phyloP scores from a whole-genome alignment of 2,329 filamentous ascomycete genomes.

The Bretziella fagacearum region DNA sequence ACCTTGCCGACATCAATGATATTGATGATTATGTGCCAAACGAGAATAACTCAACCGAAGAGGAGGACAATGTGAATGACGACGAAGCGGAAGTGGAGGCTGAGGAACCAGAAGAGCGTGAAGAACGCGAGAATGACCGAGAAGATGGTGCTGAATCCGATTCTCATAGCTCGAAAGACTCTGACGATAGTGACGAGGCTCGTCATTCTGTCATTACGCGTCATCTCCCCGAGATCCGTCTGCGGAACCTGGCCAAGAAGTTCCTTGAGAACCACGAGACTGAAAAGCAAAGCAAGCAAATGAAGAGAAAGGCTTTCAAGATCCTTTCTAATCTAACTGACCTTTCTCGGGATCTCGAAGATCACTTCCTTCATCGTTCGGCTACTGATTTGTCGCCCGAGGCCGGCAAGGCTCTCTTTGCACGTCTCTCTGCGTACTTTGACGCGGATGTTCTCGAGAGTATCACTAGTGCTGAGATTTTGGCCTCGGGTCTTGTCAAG shows the following conservation, averaged over 20 bases:
- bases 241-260: constrained; percentile 58
- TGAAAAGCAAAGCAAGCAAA: constrained; percentile 49
- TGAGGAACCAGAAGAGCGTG: constrained; percentile 16
- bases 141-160: constrained; percentile 33
- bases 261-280: constrained; percentile 75
- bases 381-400: constrained; percentile 28
- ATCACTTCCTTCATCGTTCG: constrained; percentile 46
- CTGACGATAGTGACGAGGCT: constrained; percentile 29
- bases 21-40: too few relatives aligned
- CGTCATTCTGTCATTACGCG: constrained; percentile 28
- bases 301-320: constrained; percentile 61
- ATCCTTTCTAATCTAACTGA: constrained; percentile 58
- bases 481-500: constrained; percentile 78
- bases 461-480: constrained; percentile 85
- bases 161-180: constrained; percentile 43
- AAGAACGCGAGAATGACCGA: not conserved
- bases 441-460: constrained; percentile 77
- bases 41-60: constrained; percentile 14
- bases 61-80: constrained; percentile 20
- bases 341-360: constrained; percentile 54
- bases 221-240: constrained; percentile 47
- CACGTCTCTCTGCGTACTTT: constrained; percentile 64
- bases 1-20: constrained; percentile 4
- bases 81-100: constrained; percentile 25
- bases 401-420: constrained; percentile 52